Evolutionary conservation across 148 eudicot genomes (phyloP).

Genomic region (Spergularia marina): DNA sequence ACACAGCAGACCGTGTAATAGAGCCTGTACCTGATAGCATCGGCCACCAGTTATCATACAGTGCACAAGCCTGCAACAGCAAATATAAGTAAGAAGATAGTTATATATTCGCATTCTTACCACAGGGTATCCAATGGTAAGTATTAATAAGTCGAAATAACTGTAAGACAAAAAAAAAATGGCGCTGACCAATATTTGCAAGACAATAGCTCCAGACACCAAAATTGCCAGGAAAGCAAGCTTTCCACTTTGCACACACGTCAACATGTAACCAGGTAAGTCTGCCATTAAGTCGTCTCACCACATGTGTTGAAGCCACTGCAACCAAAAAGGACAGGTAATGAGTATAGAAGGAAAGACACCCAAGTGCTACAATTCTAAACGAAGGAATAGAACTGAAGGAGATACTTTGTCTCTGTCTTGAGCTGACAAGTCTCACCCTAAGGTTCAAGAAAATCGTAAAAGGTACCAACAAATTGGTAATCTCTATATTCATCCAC

Average conservation of each 20-base stretch:
- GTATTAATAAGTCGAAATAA: not conserved
- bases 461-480: too few relatives aligned
- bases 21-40: slow-evolving; percentile 70
- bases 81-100: slow-evolving; percentile 14
- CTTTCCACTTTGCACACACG: slow-evolving; percentile 77
- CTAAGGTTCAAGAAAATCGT: too few relatives aligned
- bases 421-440: too few relatives aligned
- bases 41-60: slow-evolving; percentile 97
- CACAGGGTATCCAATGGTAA: not conserved
- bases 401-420: too few relatives aligned
- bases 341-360: not conserved
- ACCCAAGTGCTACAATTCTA: not conserved
- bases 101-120: not conserved
- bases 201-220: slow-evolving; percentile 64
- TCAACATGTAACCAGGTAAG: slow-evolving; percentile 52
- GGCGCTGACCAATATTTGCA: slow-evolving; percentile 73
- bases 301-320: slow-evolving; percentile 25
- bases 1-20: not conserved
- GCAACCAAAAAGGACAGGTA: not conserved
- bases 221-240: slow-evolving; percentile 75
- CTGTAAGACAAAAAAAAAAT: not conserved
- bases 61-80: slow-evolving; percentile 84
- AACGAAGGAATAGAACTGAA: too few relatives aligned
- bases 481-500: too few relatives aligned
- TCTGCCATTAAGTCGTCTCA: slow-evolving; percentile 58